Percentiles rank a stretch among this genome's conserved stretches.
Conservation (phyloP, 805 yeast species). For the Schwanniomyces occidentalis region DNA sequence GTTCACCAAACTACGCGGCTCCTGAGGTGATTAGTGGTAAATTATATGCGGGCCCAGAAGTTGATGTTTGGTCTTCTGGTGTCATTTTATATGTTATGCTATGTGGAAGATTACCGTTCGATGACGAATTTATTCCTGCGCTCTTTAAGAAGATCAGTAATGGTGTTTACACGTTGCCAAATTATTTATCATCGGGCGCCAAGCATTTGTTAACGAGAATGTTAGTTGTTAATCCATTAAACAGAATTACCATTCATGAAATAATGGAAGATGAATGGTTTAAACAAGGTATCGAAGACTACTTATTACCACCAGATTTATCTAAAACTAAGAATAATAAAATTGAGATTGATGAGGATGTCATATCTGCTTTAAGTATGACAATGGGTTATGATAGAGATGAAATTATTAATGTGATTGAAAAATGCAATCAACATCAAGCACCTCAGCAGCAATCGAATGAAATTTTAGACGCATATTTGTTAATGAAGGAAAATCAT, state of each 20-base stretch:
- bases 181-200: conserved; percentile 82
- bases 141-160: conserved; percentile 88
- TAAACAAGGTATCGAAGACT: conserved; percentile 74
- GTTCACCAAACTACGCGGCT: conserved; percentile 96
- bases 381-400: conserved; percentile 90
- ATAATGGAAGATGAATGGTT: conserved; percentile 96
- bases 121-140: conserved; percentile 94
- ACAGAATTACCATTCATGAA: conserved; percentile 89
- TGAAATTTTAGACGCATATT: conserved; percentile 85
- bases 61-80: conserved; percentile 97
- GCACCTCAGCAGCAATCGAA: conserved; percentile 41
- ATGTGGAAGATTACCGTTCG: conserved; percentile 93
- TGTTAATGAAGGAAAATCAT: conserved; percentile 77
- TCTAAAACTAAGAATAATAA: conserved; percentile 36
- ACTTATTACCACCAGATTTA: conserved; percentile 63
- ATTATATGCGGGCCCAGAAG: conserved; percentile 96
- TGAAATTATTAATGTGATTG: conserved; percentile 74
- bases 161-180: conserved; percentile 91
- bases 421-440: conserved; percentile 44
- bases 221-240: conserved; percentile 93
- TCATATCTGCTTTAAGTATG: conserved; percentile 68
- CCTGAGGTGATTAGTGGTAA: conserved; percentile 96
- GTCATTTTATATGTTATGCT: conserved; percentile 93
- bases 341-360: conserved; percentile 67
- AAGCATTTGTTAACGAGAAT: conserved; percentile 78